phyloP scores from a whole-genome alignment of 179 eudicot species.

The Pouteria campechiana region DNA sequence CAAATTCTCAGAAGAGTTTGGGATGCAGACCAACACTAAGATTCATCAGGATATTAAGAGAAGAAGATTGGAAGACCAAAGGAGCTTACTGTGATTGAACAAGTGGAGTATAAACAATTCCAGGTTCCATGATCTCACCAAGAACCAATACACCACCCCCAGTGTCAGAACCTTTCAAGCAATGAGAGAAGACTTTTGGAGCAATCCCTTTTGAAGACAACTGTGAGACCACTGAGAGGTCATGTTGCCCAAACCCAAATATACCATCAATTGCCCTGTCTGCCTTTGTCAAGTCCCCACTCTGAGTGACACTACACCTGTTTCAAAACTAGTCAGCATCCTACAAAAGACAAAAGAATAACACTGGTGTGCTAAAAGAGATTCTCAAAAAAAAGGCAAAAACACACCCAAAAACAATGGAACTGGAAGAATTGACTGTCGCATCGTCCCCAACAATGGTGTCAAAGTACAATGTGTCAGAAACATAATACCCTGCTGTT shows the following conservation, averaged over 20 bases:
- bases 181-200: conserved; percentile 84
- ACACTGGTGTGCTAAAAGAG: too few relatives aligned
- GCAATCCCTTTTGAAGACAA: conserved; percentile 73
- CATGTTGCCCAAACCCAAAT: conserved; percentile 94
- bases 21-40: too few relatives aligned
- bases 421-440: conserved; percentile 47
- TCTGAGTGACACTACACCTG: conserved; percentile 82
- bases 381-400: neutral
- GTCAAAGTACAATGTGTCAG: conserved; percentile 54
- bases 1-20: too few relatives aligned
- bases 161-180: conserved; percentile 57
- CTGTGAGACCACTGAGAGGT: conserved; percentile 75
- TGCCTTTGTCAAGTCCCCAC: conserved; percentile 79
- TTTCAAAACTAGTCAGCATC: conserved; percentile 9
- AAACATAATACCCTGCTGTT: conserved; percentile 68
- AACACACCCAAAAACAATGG: conserved; percentile 73
- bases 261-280: conserved; percentile 96
- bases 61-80: too few relatives aligned
- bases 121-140: conserved; percentile 85
- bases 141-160: conserved; percentile 95
- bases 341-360: too few relatives aligned
- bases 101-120: conserved; percentile 87
- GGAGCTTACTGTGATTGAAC: conserved; percentile 87
- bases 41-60: too few relatives aligned
- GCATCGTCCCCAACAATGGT: conserved; percentile 41